Conservation (phyloP, 352 stramenopile genomes). For the Phytophthora pinifolia region DNA sequence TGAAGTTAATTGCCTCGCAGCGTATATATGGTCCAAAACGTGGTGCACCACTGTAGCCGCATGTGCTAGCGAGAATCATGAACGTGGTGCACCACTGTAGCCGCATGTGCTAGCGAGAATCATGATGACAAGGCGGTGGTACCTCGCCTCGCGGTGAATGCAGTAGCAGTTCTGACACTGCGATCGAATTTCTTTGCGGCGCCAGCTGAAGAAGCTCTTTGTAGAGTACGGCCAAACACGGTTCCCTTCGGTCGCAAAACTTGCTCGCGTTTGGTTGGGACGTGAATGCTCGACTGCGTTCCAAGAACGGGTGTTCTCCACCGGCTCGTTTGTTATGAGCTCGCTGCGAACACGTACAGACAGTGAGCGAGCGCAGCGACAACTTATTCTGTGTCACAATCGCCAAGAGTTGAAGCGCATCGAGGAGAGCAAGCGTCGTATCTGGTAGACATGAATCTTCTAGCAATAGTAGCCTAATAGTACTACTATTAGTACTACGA, state of each 20-base stretch:
- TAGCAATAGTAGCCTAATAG: no score
- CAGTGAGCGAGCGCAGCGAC: constrained; percentile 4
- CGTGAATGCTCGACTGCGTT: constrained; percentile 1
- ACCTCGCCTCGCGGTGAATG: background rate
- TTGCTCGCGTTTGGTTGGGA: background rate
- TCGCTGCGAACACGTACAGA: background rate
- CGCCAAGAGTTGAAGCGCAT: background rate
- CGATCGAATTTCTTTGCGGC: background rate
- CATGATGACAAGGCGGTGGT: background rate
- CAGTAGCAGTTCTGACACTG: background rate
- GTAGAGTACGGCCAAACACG: background rate
- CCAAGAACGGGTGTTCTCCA: constrained; percentile 9
- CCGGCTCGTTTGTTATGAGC: constrained; percentile 6
- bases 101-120: background rate
- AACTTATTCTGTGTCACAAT: background rate
- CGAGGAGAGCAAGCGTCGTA: background rate
- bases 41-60: no score
- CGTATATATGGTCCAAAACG: no score
- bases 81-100: no score
- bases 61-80: background rate
- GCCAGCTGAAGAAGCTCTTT: background rate
- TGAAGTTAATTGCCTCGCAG: no score
- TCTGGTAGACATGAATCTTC: background rate
- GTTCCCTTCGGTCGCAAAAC: constrained; percentile 1
- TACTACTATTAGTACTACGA: no score